Base-by-base conservation (phyloP, 495 filamentous ascomycete genomes). In the Peziza echinospora region DNA sequence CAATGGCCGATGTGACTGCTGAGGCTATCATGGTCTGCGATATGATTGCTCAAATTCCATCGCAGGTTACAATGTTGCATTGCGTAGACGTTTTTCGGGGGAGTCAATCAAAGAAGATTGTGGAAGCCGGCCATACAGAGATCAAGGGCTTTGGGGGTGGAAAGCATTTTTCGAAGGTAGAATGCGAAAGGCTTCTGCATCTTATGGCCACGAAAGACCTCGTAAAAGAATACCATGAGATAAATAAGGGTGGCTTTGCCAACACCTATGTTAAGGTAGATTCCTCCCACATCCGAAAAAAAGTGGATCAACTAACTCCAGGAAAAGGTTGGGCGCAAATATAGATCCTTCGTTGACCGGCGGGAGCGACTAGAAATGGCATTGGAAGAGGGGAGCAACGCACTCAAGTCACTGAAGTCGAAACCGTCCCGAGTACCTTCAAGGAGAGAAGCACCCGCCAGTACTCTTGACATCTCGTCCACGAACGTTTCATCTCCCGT, bases 1-100 rank as follows among this genome's bases (percentile, higher is more conserved):
- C 85, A 51, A 61, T 66, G 16, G 67, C 71, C 44, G 85, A 97
- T 62, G 78, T 82, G 45, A 82, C 79, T 21, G 60, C 75, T n/a
- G 69, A 79, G 55, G 89, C 86, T 10, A 60, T 68, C 23, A 68
- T 70, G 22, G 78, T 75, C 2, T 59, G 94, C 24, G 63, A 66
- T 22, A 65, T 89, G 43, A 77, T 93, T 19, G 62, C 70, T 24
- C 59, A 69, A 34, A 48, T 72, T n/a, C 48, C 57, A 9, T 28
- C 47, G 16, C 63, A 62, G 41, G 63, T 74, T 24, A 77, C 72
- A 8, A 49, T 71, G 26, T 62, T 64, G 8, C 68, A 71, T 46
- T 70, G 74, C 51, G 64, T 64, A 21, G 67, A 70, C 46, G 61
- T 66, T 45, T 56, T 70, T 47, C 60, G 61, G 45, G 69, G 64